Conservation (phyloP, 192 early-diverging fungal genomes). For the Entophlyctis luteolus region DNA sequence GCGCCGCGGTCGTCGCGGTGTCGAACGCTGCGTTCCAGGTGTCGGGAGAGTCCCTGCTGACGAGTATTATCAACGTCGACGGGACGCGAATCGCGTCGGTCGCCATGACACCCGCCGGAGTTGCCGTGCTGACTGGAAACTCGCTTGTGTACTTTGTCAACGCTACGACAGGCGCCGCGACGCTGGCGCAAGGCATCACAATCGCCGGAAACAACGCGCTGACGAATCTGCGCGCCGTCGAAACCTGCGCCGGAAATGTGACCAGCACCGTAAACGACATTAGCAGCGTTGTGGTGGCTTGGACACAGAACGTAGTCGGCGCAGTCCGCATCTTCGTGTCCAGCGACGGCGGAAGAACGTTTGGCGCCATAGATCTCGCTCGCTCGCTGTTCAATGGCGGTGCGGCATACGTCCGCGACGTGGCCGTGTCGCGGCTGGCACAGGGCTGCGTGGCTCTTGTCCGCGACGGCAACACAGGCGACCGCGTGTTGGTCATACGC, state of each 20-base stretch:
- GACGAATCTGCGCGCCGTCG: not conserved
- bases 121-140: conserved; percentile 1
- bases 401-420: conserved; percentile 1
- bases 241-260: not conserved
- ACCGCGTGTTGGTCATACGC: conserved; percentile 2
- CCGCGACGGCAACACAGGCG: not conserved
- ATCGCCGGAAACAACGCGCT: not conserved
- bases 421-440: not conserved
- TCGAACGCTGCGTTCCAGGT: conserved; percentile 3
- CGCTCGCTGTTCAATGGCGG: not conserved
- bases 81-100: not conserved
- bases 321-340: not conserved
- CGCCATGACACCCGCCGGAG: not conserved
- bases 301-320: not conserved
- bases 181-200: not conserved
- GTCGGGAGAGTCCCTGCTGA: not conserved
- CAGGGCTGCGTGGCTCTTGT: conserved; percentile 4
- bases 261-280: too few species aligned
- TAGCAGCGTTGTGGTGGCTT: conserved; percentile 4
- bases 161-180: not conserved
- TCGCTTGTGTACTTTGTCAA: not conserved
- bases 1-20: not conserved
- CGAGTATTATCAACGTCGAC: conserved; percentile 1
- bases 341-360: conserved; percentile 1
- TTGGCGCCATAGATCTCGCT: not conserved